These are phyloP conservation scores for Penicillium sclerotiorum DNA, from an alignment of 2,329 filamentous ascomycete genomes.

Conservation along the genomic window DNA sequence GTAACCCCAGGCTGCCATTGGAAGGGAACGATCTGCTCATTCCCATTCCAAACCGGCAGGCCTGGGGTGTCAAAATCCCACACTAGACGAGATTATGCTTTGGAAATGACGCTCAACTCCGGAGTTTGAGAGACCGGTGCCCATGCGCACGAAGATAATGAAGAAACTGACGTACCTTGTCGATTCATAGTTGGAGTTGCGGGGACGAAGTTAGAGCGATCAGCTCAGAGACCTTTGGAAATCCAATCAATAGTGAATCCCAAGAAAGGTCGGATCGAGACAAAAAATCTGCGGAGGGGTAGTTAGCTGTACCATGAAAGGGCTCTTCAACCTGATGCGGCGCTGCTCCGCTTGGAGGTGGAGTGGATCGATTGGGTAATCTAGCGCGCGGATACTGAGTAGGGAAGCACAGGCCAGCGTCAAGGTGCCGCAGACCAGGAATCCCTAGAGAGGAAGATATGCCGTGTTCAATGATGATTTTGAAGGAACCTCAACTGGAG, in stretches of 20 bases:
- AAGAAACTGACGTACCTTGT: slow-evolving; percentile 48
- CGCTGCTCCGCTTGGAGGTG: slow-evolving; percentile 32
- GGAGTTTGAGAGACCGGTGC: slow-evolving; percentile 7
- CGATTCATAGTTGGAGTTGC: slow-evolving; percentile 47
- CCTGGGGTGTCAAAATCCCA: background rate
- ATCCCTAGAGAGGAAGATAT: background rate
- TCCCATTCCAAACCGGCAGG: background rate
- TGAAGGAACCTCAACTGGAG: no score
- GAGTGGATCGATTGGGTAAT: slow-evolving; percentile 30
- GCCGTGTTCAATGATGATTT: background rate
- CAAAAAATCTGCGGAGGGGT: slow-evolving; percentile 20
- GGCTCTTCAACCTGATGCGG: slow-evolving; percentile 26
- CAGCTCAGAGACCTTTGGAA: slow-evolving; percentile 16
- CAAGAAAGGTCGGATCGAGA: slow-evolving; percentile 7
- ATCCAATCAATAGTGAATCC: slow-evolving; percentile 14
- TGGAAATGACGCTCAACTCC: no score
- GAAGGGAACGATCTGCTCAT: slow-evolving; percentile 7
- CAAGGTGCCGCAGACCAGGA: background rate
- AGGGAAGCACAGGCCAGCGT: slow-evolving; percentile 11
- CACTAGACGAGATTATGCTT: slow-evolving; percentile 3
- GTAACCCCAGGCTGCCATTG: slow-evolving; percentile 26
- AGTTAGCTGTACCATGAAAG: slow-evolving; percentile 23
- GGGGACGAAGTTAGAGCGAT: slow-evolving; percentile 3
- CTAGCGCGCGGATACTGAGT: slow-evolving; percentile 24
- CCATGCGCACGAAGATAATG: slow-evolving; percentile 19